phyloP scores from a whole-genome alignment of 768 basidiomycete species.

The Leccinum incarnatum region DNA sequence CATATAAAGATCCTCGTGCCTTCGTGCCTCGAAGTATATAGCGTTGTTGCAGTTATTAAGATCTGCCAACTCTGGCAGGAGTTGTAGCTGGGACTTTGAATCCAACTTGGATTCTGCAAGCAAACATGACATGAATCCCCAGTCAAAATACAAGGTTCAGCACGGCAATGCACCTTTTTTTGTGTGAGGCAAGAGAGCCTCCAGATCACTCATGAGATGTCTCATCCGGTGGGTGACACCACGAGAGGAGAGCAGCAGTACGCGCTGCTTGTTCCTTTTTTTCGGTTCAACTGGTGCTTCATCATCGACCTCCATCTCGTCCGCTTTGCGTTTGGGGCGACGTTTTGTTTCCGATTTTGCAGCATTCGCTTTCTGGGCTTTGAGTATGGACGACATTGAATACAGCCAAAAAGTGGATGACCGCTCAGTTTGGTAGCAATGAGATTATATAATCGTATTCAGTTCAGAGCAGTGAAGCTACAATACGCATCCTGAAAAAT shows the following conservation, averaged over 20 bases:
- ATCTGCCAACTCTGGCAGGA: slow-evolving; percentile 95
- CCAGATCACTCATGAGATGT: slow-evolving; percentile 94
- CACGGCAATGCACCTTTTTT: slow-evolving; percentile 79
- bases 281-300: slow-evolving; percentile 40
- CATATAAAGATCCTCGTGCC: slow-evolving; percentile 93
- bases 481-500: slow-evolving; percentile 4
- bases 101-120: slow-evolving; percentile 90
- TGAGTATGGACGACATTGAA: slow-evolving; percentile 63
- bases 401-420: background rate
- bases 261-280: slow-evolving; percentile 92
- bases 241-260: slow-evolving; percentile 86
- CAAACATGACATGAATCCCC: background rate
- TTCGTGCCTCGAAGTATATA: slow-evolving; percentile 93
- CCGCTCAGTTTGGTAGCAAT: background rate
- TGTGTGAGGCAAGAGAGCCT: slow-evolving; percentile 85
- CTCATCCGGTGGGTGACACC: slow-evolving; percentile 96
- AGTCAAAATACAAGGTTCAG: background rate
- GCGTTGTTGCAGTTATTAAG: slow-evolving; percentile 97
- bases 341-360: slow-evolving; percentile 41
- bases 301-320: slow-evolving; percentile 58
- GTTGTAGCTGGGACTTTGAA: slow-evolving; percentile 89
- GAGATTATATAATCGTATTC: slow-evolving; percentile 26
- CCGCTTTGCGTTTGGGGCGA: slow-evolving; percentile 63
- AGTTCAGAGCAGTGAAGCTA: background rate
- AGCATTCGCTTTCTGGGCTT: slow-evolving; percentile 58